Percentiles rank a stretch among this genome's conserved stretches.
Evolutionary conservation across 495 filamentous ascomycete species (phyloP).

Genomic region (Penicillium cataractarum): DNA sequence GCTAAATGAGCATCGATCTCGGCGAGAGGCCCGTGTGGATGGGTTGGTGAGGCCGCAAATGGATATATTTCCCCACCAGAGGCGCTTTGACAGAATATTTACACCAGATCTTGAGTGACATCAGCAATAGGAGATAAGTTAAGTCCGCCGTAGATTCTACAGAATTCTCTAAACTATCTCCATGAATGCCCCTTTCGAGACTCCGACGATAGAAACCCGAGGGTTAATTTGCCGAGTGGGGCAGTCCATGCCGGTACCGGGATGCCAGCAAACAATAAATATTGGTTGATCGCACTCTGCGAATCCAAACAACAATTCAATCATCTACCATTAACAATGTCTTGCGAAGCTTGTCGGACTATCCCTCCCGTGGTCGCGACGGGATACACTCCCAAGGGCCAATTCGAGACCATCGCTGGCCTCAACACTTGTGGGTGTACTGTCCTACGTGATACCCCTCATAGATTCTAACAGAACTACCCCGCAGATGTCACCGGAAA

Average conservation of each 20-base stretch:
- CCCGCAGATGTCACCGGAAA: conserved; percentile 51
- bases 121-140: too few relatives aligned
- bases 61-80: too few relatives aligned
- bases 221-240: background rate
- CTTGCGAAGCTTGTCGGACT: conserved; percentile 68
- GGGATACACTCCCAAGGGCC: conserved; percentile 67
- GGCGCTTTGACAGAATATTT: too few relatives aligned
- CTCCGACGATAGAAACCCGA: background rate
- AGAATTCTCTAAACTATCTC: too few relatives aligned
- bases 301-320: background rate
- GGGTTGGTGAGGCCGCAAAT: too few relatives aligned
- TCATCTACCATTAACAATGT: conserved; percentile 20
- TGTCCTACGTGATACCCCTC: background rate
- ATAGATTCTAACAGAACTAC: background rate
- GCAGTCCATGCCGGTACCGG: background rate
- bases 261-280: background rate
- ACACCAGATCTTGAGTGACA: too few relatives aligned
- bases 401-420: conserved; percentile 63
- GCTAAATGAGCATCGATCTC: too few relatives aligned
- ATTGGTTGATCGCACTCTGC: background rate
- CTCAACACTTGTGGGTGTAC: conserved; percentile 66
- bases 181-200: background rate
- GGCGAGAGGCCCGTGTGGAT: too few relatives aligned
- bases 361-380: conserved; percentile 66
- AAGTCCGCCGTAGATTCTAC: too few relatives aligned